Evolutionary conservation across 2,329 filamentous ascomycete species (phyloP), one percentile per base, ranked within the genome.

Genomic region (Aspergillus tamarii): DNA sequence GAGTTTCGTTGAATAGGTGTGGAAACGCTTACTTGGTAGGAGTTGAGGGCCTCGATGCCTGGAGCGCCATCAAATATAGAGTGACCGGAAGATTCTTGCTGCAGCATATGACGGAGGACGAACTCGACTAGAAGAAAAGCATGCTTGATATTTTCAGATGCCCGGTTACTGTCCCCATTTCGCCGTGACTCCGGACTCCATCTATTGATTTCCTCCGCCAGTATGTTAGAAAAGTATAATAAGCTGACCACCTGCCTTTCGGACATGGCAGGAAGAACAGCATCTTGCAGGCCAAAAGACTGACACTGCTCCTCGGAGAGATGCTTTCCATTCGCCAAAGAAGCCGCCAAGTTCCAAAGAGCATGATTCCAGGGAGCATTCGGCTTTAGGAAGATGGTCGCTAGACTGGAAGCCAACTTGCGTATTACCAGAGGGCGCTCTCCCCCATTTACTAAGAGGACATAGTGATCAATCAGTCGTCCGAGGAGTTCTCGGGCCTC

Each of bases 341-440:
- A 80, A 16, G 75, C 76, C 50, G 76, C 77, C 16, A 80, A 59
- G 52, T 78, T 75, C 64, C 73, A 71, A 4, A 81, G 52, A 34
- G 75, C 73, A 45, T 72, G 73, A 48, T 67, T 76, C 80, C 80
- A 83, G 14, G 75, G 73, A 43, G 76, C 71, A 57, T 73, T 72
- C 6, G 75, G 71, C 41, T 80, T 79, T 30, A 78, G 73, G 64
- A 82, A 83, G 55, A 82, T 77, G 4, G 81, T 76, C 32, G 79
- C 76, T 43, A 84, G 68, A 53, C 78, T 80, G 19, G 80, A 77
- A 50, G 79, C 77, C 36, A 84, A 66, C 71, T 90, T 70, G 71
- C 83, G 61, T 75, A 84, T 56, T 63, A 84, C 70, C 67, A 83
- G 66, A 59, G 72, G 65, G 30, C 70, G 73, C 66, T 82, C 80